A percentile compares a stretch with the other conserved stretches of the same genome.
These are phyloP conservation scores for Vigna radiata DNA, from an alignment of 306 rosid genomes.

Conservation along the genomic window DNA sequence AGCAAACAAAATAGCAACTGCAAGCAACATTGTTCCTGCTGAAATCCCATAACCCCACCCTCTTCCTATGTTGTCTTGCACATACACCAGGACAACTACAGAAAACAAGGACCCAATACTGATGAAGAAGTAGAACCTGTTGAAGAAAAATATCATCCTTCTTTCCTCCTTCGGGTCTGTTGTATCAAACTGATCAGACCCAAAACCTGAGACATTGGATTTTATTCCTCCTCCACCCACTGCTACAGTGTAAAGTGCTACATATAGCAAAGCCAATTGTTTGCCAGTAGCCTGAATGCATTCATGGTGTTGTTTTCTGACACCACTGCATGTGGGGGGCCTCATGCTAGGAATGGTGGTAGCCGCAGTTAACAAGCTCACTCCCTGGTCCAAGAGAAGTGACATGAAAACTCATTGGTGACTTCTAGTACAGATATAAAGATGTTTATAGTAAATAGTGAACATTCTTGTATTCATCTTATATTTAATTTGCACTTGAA, in stretches of 20 bases:
- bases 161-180: constrained; percentile 79
- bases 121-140: constrained; percentile 84
- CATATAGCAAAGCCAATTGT: constrained; percentile 71
- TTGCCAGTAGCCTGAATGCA: constrained; percentile 68
- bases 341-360: constrained; percentile 75
- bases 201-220: constrained; percentile 90
- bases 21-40: constrained; percentile 75
- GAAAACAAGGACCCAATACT: constrained; percentile 86
- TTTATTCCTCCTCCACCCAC: constrained; percentile 92
- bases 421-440: neutral
- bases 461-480: too few relatives aligned
- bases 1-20: constrained; percentile 58
- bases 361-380: constrained; percentile 69
- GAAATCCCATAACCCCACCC: constrained; percentile 92
- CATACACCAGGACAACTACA: constrained; percentile 78
- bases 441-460: neutral
- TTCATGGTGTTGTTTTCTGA: constrained; percentile 61
- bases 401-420: constrained; percentile 8
- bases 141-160: constrained; percentile 93
- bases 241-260: constrained; percentile 78
- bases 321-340: constrained; percentile 69
- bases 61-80: constrained; percentile 88
- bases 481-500: constrained; percentile 6
- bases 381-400: constrained; percentile 62
- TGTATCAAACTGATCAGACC: constrained; percentile 78